Evolutionary conservation across 2,329 filamentous ascomycete species (phyloP).

Genomic region (Ophiostoma ips): DNA sequence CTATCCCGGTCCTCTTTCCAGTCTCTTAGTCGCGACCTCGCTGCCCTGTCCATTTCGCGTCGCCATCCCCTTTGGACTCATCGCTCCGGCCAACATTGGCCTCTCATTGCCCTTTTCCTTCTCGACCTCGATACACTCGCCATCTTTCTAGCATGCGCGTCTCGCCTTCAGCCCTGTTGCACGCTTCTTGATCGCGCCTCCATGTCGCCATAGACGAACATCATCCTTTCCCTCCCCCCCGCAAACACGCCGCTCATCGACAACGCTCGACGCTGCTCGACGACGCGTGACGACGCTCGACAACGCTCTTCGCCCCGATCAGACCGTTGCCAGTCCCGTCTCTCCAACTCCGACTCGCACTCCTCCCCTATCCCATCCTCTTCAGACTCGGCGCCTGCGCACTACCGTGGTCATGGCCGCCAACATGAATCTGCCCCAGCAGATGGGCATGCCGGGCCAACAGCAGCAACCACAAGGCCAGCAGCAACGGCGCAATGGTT

Average conservation of each 20-base stretch:
- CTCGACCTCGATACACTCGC: too few species aligned
- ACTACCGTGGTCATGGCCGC: conserved; percentile 40
- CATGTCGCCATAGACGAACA: neutral
- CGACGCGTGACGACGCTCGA: neutral
- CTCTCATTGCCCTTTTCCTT: too few species aligned
- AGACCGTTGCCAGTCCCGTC: neutral
- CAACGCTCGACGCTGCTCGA: too few species aligned
- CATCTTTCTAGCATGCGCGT: too few species aligned
- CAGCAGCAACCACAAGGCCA: conserved; percentile 20
- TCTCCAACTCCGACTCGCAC: too few species aligned
- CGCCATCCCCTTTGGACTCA: too few species aligned
- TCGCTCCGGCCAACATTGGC: too few species aligned
- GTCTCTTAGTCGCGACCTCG: too few species aligned
- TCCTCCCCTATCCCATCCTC: neutral
- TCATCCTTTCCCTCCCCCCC: neutral
- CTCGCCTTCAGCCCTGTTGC: neutral
- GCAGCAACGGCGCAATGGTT: conserved; percentile 26
- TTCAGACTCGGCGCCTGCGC: neutral
- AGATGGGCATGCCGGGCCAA: conserved; percentile 35
- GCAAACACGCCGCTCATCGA: neutral
- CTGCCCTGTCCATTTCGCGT: too few species aligned
- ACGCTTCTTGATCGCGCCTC: neutral
- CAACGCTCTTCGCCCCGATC: neutral
- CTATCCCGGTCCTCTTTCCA: too few species aligned
- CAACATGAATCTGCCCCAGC: conserved; percentile 33